Conservation (phyloP, 2,329 filamentous ascomycete genomes). For the Ceratocystis alfenasii region DNA sequence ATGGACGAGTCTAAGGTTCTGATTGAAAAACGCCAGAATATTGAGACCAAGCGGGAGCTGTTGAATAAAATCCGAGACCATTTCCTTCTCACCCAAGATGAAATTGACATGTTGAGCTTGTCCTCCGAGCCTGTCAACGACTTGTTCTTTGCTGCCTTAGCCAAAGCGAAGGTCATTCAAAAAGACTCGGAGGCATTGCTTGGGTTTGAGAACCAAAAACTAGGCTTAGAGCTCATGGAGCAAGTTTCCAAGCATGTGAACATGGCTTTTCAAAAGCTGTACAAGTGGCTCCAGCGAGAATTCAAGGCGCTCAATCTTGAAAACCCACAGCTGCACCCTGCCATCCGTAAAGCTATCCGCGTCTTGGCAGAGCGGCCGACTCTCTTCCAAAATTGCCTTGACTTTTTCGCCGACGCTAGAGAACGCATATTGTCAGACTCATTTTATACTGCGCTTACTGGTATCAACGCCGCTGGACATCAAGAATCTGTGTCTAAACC, state of each 20-base stretch:
- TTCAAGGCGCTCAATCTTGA: conserved; percentile 89
- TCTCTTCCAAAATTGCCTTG: conserved; percentile 84
- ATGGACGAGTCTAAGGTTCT: conserved; percentile 66
- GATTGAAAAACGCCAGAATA: conserved; percentile 57
- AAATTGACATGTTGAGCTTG: conserved; percentile 62
- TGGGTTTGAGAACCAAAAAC: conserved; percentile 75
- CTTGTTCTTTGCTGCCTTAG: conserved; percentile 65
- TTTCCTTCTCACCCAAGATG: conserved; percentile 74
- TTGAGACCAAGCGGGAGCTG: conserved; percentile 69
- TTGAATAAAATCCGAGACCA: conserved; percentile 66
- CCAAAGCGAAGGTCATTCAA: conserved; percentile 73
- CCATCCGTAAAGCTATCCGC: conserved; percentile 70
- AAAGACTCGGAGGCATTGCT: conserved; percentile 81
- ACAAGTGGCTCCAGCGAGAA: conserved; percentile 87
- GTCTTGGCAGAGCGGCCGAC: conserved; percentile 81
- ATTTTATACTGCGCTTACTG: conserved; percentile 80
- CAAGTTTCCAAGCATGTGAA: conserved; percentile 79
- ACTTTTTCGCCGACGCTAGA: conserved; percentile 82
- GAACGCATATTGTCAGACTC: conserved; percentile 78
- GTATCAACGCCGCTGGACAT: conserved; percentile 46
- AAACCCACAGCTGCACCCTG: conserved; percentile 79
- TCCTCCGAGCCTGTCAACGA: conserved; percentile 75
- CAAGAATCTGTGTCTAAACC: conserved; percentile 61
- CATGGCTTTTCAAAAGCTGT: conserved; percentile 85
- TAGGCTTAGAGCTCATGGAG: conserved; percentile 85